phyloP scores from a whole-genome alignment of 2,329 filamentous ascomycete genomes.

The Ceratocystis eucalypticola region DNA sequence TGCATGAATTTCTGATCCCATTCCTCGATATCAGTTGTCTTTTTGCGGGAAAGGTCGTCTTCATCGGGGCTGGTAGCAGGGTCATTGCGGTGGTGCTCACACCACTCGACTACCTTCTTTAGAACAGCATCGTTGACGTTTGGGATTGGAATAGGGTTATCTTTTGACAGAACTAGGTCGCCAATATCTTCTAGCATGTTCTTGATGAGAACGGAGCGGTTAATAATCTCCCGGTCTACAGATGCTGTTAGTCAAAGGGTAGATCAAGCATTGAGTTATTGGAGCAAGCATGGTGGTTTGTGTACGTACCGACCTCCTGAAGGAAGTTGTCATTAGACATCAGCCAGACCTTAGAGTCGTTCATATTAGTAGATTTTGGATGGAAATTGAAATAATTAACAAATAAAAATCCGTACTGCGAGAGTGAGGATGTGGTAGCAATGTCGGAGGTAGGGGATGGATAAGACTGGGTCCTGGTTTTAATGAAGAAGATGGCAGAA shows the following conservation, averaged over 20 bases:
- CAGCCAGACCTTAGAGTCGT: conserved; percentile 33
- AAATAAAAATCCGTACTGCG: not conserved
- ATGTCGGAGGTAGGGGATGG: not conserved
- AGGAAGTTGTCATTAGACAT: conserved; percentile 38
- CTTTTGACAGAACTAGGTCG: conserved; percentile 38
- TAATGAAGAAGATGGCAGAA: not conserved
- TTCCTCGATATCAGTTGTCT: conserved; percentile 97
- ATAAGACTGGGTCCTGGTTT: not conserved
- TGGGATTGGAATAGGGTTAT: conserved; percentile 71
- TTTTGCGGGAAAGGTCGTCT: conserved; percentile 87
- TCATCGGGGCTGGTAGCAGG: conserved; percentile 72
- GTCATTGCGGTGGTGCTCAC: conserved; percentile 84
- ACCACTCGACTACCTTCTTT: conserved; percentile 96
- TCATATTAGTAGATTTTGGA: conserved; percentile 25
- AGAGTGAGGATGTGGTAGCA: too few relatives aligned
- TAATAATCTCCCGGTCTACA: conserved; percentile 66
- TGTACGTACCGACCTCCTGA: conserved; percentile 35
- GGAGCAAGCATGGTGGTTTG: not conserved
- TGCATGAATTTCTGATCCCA: conserved; percentile 99
- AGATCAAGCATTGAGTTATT: not conserved
- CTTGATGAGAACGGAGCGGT: conserved; percentile 91
- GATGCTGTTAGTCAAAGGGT: conserved; percentile 14
- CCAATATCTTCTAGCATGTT: conserved; percentile 95
- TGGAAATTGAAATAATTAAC: not conserved
- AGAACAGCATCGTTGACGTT: conserved; percentile 91